Conservation (phyloP, 768 basidiomycete species). For the Russula abietina region DNA sequence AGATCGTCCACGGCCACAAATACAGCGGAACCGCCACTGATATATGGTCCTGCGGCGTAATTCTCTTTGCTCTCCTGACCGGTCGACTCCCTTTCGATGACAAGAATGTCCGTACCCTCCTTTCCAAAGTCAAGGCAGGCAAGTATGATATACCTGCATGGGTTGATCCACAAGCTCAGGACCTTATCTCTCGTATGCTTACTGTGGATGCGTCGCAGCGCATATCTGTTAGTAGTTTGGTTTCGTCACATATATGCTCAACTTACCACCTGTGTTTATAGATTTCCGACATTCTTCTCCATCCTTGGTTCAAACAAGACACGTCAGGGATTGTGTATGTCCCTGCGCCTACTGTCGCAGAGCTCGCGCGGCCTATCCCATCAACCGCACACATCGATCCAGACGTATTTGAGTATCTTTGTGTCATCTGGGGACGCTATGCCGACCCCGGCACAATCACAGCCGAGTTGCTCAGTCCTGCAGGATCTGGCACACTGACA, state of each 20-base stretch:
- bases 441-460: slow-evolving; percentile 54
- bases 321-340: slow-evolving; percentile 46
- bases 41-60: slow-evolving; percentile 96
- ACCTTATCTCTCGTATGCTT: slow-evolving; percentile 82
- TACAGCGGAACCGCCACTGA: slow-evolving; percentile 89
- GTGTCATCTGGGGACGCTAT: slow-evolving; percentile 78
- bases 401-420: slow-evolving; percentile 71
- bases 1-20: slow-evolving; percentile 87
- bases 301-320: slow-evolving; percentile 71
- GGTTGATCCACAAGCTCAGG: slow-evolving; percentile 77
- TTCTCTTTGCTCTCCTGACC: slow-evolving; percentile 83
- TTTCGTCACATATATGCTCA: not conserved
- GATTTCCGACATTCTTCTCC: slow-evolving; percentile 81
- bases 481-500: slow-evolving; percentile 64
- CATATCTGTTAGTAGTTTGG: slow-evolving; percentile 58
- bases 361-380: slow-evolving; percentile 61
- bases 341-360: slow-evolving; percentile 36
- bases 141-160: slow-evolving; percentile 77
- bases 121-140: slow-evolving; percentile 83
- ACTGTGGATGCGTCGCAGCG: slow-evolving; percentile 74
- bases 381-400: slow-evolving; percentile 67
- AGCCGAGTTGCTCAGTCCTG: slow-evolving; percentile 61
- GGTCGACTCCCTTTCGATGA: slow-evolving; percentile 93
- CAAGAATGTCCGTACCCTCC: slow-evolving; percentile 68
- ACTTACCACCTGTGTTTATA: slow-evolving; percentile 30